These are phyloP conservation scores for Eucalyptus marginata DNA, from an alignment of 345 rosid species.

Conservation along the genomic window DNA sequence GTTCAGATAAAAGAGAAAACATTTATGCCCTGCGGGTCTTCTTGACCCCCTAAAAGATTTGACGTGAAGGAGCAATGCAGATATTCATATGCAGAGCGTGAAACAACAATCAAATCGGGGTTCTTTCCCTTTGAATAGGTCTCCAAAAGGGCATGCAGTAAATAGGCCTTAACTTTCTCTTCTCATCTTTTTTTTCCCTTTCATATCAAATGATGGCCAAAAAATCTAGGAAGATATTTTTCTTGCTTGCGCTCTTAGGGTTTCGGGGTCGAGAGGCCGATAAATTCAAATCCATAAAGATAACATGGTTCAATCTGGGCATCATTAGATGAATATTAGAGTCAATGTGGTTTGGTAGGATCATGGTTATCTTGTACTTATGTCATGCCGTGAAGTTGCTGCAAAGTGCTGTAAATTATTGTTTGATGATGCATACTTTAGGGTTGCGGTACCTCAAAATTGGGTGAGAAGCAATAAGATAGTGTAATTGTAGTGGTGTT, in stretches of 20 bases:
- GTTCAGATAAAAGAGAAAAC: not conserved
- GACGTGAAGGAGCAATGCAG: not conserved
- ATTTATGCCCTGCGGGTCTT: not conserved
- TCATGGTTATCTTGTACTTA: not conserved
- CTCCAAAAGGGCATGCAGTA: not conserved
- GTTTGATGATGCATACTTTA: not conserved
- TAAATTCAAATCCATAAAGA: not conserved
- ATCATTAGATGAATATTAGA: not conserved
- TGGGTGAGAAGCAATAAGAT: not conserved
- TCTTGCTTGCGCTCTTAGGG: not conserved
- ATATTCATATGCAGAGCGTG: not conserved
- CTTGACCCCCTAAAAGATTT: not conserved
- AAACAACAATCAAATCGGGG: not conserved
- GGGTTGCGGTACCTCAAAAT: not conserved
- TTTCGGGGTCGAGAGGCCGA: not conserved
- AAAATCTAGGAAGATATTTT: not conserved
- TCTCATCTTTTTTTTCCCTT: not conserved
- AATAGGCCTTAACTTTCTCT: not conserved
- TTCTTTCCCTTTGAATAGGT: not conserved
- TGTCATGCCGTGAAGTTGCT: not conserved
- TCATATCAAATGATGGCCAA: not conserved
- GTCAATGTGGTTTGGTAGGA: not conserved
- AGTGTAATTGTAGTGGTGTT: not conserved
- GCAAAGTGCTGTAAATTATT: not conserved
- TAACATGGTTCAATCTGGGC: not conserved